phyloP scores from a whole-genome alignment of 352 stramenopile genomes.

The Phytophthora idaei region DNA sequence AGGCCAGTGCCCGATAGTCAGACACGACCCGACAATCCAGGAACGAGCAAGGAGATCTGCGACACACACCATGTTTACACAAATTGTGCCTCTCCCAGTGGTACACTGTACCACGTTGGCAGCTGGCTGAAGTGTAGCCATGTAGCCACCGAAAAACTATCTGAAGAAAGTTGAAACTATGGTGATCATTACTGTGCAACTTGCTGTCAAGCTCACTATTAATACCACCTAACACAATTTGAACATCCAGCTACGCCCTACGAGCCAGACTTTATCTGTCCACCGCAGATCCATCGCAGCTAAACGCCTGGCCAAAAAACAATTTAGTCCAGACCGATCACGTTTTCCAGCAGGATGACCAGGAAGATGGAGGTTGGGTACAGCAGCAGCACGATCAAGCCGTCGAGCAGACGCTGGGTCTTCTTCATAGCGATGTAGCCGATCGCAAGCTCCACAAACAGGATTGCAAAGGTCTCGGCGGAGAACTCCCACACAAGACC shows the following conservation, averaged over 20 bases:
- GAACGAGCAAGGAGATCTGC: conserved; percentile 24
- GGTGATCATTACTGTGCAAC: conserved; percentile 1
- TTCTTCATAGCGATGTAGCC: conserved; percentile 85
- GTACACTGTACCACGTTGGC: conserved; percentile 15
- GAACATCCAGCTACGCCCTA: conserved; percentile 20
- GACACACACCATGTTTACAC: conserved; percentile 24
- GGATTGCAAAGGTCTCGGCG: conserved; percentile 96
- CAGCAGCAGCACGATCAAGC: conserved; percentile 84
- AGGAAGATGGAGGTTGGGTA: conserved; percentile 95
- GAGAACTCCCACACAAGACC: conserved; percentile 97
- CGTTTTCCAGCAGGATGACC: conserved; percentile 93
- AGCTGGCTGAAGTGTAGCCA: conserved; percentile 15
- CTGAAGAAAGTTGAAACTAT: not conserved
- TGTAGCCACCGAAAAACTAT: conserved; percentile 2
- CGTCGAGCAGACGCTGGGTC: conserved; percentile 87
- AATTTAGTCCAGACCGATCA: conserved; percentile 89
- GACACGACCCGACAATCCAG: conserved; percentile 44
- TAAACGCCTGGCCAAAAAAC: conserved; percentile 6
- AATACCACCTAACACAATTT: conserved; percentile 21
- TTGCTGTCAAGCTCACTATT: not conserved
- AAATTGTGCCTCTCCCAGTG: conserved; percentile 15
- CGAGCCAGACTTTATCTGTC: not conserved
- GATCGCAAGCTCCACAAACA: conserved; percentile 94
- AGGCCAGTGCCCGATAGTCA: conserved; percentile 26
- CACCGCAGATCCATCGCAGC: not conserved